phyloP scores from a whole-genome alignment of 169 alveolate species.

The Plasmodium coatneyi region DNA sequence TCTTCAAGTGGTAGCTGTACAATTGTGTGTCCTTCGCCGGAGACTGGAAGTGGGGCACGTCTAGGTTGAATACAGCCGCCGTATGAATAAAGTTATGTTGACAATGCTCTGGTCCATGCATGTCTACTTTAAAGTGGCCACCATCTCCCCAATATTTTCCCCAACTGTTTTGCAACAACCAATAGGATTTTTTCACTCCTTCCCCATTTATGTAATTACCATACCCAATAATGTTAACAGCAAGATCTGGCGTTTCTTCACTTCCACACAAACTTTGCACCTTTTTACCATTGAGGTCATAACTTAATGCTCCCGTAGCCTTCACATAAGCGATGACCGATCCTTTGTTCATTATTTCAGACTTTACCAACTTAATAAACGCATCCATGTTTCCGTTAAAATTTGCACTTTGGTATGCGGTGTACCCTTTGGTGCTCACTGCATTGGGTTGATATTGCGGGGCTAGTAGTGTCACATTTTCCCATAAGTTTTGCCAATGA shows the following conservation, averaged over 20 bases:
- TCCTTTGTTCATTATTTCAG: slow-evolving; percentile 45
- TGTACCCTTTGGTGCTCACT: slow-evolving; percentile 2
- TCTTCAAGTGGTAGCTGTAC: neutral
- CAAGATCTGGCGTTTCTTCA: slow-evolving; percentile 8
- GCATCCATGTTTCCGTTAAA: slow-evolving; percentile 18
- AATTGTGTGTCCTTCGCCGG: neutral
- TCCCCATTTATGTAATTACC: slow-evolving; percentile 29
- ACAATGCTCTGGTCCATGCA: slow-evolving; percentile 18
- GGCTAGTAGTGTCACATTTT: neutral
- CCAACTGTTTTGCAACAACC: slow-evolving; percentile 53
- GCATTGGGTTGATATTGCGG: neutral
- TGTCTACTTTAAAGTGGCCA: slow-evolving; percentile 48
- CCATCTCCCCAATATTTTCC: slow-evolving; percentile 52
- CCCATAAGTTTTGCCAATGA: slow-evolving; percentile 5
- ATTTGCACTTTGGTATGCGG: neutral
- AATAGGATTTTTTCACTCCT: slow-evolving; percentile 16
- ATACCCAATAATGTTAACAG: slow-evolving; percentile 62
- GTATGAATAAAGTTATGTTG: slow-evolving; percentile 13
- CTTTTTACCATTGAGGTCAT: slow-evolving; percentile 60
- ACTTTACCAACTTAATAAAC: slow-evolving; percentile 36
- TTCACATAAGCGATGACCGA: slow-evolving; percentile 57
- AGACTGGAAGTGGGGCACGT: neutral
- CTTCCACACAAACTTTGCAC: slow-evolving; percentile 40
- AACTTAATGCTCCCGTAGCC: slow-evolving; percentile 6
- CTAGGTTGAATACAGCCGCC: slow-evolving; percentile 1